phyloP scores from a whole-genome alignment of 768 basidiomycete species.

The Auricularia auricula-judae region DNA sequence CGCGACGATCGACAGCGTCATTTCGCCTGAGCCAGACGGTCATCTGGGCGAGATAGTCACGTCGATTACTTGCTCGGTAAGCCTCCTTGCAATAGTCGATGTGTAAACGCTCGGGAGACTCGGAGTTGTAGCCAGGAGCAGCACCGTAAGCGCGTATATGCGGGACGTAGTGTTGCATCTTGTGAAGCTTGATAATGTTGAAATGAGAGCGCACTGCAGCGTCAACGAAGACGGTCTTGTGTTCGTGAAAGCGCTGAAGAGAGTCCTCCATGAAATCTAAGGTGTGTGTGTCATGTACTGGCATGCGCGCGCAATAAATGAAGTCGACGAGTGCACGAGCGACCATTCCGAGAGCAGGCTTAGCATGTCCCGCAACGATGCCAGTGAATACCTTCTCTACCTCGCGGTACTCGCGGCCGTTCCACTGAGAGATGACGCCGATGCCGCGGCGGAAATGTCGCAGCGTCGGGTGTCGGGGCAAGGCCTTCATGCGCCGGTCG shows the following conservation, averaged over 20 bases:
- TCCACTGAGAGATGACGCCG: constrained; percentile 4
- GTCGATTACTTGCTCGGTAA: too few relatives aligned
- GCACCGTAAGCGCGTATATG: constrained; percentile 18
- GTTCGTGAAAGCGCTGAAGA: constrained; percentile 16
- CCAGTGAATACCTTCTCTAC: constrained; percentile 7
- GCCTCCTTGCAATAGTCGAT: constrained; percentile 14
- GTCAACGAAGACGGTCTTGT: constrained; percentile 20
- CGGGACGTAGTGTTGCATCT: constrained; percentile 16
- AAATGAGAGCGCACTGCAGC: constrained; percentile 20
- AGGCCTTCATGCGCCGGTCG: constrained; percentile 9
- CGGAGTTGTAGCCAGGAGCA: constrained; percentile 24
- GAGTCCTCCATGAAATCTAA: constrained; percentile 16
- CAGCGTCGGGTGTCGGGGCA: constrained; percentile 10
- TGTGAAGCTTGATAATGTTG: constrained; percentile 28
- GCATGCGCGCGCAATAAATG: constrained; percentile 21
- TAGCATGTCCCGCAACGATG: constrained; percentile 18
- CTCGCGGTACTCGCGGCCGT: constrained; percentile 3
- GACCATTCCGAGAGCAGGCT: constrained; percentile 11
- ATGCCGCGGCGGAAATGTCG: constrained; percentile 20
- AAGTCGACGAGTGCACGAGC: constrained; percentile 23
- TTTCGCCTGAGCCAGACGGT: constrained; percentile 23
- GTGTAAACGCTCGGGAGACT: constrained; percentile 28
- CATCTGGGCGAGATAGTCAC: too few relatives aligned
- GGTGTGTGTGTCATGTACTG: constrained; percentile 17
- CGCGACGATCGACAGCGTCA: constrained; percentile 18